Conservation (phyloP, 129 eudicot species). For the Gnaphalium uliginosum region DNA sequence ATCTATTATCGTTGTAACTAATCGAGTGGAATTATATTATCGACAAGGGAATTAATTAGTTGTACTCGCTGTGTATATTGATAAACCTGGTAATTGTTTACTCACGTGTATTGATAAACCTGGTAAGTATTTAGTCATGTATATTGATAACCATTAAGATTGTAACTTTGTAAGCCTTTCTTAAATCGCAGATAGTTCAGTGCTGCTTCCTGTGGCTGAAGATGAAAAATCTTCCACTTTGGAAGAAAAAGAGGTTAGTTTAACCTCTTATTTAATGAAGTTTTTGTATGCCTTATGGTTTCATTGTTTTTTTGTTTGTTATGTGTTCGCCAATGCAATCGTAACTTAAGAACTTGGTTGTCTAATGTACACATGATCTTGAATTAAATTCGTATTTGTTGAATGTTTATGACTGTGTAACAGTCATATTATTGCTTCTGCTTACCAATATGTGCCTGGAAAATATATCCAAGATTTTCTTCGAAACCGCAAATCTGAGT, state of each 20-base stretch:
- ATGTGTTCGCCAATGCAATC: not conserved
- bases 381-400: conserved; percentile 1
- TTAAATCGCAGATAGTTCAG: conserved; percentile 26
- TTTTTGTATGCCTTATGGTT: conserved; percentile 7
- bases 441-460: conserved; percentile 51
- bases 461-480: conserved; percentile 55
- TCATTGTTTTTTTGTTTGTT: conserved; percentile 6
- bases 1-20: too few relatives aligned
- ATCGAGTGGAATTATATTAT: too few relatives aligned
- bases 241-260: conserved; percentile 41
- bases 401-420: conserved; percentile 37
- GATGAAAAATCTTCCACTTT: conserved; percentile 22
- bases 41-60: not conserved
- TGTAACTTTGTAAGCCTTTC: not conserved
- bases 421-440: conserved; percentile 52
- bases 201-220: conserved; percentile 16
- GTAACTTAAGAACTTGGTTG: conserved; percentile 9
- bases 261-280: not conserved
- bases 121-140: not conserved
- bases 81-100: too few relatives aligned
- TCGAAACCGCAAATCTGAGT: conserved; percentile 29
- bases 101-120: too few relatives aligned
- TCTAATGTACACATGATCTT: conserved; percentile 12
- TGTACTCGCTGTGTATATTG: too few relatives aligned
- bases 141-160: not conserved